Evolutionary conservation across 768 basidiomycete species (phyloP).

Genomic region (Trametes punicea): DNA sequence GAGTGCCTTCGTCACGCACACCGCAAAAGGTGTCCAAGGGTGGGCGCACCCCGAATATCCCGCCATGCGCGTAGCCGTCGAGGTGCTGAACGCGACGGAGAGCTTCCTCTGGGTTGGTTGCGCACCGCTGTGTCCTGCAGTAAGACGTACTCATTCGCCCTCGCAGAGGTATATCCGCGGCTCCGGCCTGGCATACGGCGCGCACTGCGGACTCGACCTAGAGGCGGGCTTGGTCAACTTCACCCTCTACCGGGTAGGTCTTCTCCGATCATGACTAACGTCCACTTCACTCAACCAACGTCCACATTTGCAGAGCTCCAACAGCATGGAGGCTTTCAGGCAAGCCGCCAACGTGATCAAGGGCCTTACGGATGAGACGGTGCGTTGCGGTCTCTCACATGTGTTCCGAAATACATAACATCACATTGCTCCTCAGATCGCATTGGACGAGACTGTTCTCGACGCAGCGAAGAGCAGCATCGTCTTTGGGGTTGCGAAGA

Average conservation of each 20-base stretch:
- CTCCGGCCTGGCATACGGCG: conserved; percentile 93
- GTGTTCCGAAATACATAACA: too few relatives aligned
- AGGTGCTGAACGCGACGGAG: conserved; percentile 90
- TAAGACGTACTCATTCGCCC: background rate
- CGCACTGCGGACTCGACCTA: conserved; percentile 65
- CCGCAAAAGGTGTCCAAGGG: conserved; percentile 73
- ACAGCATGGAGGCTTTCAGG: conserved; percentile 72
- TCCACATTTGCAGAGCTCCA: conserved; percentile 60
- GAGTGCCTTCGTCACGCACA: conserved; percentile 81
- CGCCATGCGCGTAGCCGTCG: conserved; percentile 77
- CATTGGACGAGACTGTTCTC: conserved; percentile 72
- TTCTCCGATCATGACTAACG: background rate
- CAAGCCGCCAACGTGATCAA: conserved; percentile 76
- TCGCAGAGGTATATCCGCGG: conserved; percentile 83
- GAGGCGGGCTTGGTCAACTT: conserved; percentile 79
- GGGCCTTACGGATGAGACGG: conserved; percentile 79
- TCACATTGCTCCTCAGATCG: conserved; percentile 49
- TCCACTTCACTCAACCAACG: background rate
- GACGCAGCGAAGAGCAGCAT: conserved; percentile 92
- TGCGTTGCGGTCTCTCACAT: conserved; percentile 35
- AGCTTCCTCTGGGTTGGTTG: conserved; percentile 82
- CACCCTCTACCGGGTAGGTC: conserved; percentile 70
- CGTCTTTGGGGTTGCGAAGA: conserved; percentile 77
- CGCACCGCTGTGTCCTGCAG: background rate
- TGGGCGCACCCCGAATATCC: conserved; percentile 83